A percentile compares a stretch with the other conserved stretches of the same genome.
These are phyloP conservation scores for Leccinum subgranulosum DNA, from an alignment of 768 basidiomycete genomes.

Conservation along the genomic window DNA sequence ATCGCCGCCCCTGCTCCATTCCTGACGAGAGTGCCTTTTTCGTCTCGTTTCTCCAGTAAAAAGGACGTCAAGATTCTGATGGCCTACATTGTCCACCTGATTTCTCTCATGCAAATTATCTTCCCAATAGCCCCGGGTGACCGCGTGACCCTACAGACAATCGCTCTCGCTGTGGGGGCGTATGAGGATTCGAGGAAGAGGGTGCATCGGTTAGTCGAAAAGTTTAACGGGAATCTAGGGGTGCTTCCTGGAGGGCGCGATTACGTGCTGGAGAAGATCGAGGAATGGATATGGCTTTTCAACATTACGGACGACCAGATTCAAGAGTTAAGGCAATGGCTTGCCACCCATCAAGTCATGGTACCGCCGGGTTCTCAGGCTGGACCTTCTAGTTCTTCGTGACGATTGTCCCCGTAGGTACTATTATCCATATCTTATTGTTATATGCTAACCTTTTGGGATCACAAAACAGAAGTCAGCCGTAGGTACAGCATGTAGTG, in stretches of 20 bases:
- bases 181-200: not conserved
- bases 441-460: not conserved
- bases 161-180: not conserved
- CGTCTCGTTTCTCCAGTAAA: not conserved
- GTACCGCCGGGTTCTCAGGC: not conserved
- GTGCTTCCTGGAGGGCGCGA: constrained; percentile 5
- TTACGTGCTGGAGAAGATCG: constrained; percentile 10
- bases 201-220: not conserved
- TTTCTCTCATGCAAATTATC: constrained; percentile 15
- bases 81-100: constrained; percentile 11
- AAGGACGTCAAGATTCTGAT: constrained; percentile 12
- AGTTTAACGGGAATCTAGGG: constrained; percentile 1
- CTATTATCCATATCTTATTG: not conserved
- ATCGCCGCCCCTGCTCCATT: too few species aligned
- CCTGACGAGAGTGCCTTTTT: not conserved
- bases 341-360: not conserved
- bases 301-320: constrained; percentile 9
- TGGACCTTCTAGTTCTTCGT: not conserved
- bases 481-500: not conserved
- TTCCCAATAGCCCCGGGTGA: not conserved
- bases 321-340: not conserved
- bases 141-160: not conserved
- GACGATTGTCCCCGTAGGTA: not conserved
- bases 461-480: too few species aligned
- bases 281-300: constrained; percentile 10